A percentile compares a stretch with the other conserved stretches of the same genome.
Evolutionary conservation across 192 early-diverging fungal species (phyloP).

Genomic region (Geranomyces variabilis): DNA sequence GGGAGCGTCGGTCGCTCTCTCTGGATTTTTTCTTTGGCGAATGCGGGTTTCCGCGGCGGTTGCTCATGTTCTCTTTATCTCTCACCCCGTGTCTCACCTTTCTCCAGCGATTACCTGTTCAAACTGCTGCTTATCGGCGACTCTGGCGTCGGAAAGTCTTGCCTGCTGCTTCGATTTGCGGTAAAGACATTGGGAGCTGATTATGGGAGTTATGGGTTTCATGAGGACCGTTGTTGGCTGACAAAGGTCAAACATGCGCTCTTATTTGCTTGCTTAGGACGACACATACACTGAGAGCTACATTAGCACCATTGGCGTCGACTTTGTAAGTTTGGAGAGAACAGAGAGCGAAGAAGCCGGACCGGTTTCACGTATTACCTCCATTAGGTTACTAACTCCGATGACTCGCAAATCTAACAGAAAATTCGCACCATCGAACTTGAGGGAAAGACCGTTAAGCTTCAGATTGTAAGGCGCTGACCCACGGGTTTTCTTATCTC

Average conservation of each 20-base stretch:
- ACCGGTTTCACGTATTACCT: too few species aligned
- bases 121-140: constrained; percentile 99
- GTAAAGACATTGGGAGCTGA: constrained; percentile 30
- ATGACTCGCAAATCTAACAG: constrained; percentile 45
- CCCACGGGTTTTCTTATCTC: background rate
- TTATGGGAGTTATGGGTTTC: background rate
- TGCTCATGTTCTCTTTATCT: background rate
- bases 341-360: too few species aligned
- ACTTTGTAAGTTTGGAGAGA: constrained; percentile 81
- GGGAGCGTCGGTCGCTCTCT: too few species aligned
- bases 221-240: background rate
- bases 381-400: too few species aligned
- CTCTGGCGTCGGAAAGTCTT: constrained; percentile 98
- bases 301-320: constrained; percentile 98
- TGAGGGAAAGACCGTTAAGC: constrained; percentile 97
- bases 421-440: constrained; percentile 99
- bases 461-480: constrained; percentile 77
- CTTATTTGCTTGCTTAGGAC: constrained; percentile 54
- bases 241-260: background rate
- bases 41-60: background rate
- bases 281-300: constrained; percentile 99
- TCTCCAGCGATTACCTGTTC: constrained; percentile 92
- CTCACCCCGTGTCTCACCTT: background rate
- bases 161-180: constrained; percentile 94
- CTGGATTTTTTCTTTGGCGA: too few species aligned